Evolutionary conservation across 2,329 filamentous ascomycete species (phyloP).

Genomic region (Aspergillus ruber): DNA sequence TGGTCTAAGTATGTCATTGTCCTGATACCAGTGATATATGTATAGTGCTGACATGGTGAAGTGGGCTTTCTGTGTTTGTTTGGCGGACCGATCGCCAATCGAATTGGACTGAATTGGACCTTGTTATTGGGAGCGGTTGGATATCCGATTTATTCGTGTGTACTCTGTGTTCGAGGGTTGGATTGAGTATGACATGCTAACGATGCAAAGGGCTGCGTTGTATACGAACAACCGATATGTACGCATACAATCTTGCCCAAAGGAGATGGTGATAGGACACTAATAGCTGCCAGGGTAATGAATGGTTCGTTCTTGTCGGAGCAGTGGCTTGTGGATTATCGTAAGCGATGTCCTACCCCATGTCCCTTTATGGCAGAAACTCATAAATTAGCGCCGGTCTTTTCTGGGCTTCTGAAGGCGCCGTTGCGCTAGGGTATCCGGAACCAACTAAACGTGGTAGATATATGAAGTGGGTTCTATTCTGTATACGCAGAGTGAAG

Average conservation of each 20-base stretch:
- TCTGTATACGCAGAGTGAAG: too few species aligned
- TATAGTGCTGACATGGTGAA: neutral
- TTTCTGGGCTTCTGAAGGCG: conserved; percentile 48
- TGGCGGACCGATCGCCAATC: conserved; percentile 44
- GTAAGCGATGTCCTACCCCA: conserved; percentile 8
- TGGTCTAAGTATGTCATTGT: conserved; percentile 18
- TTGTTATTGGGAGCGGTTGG: conserved; percentile 39
- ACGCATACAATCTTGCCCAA: neutral
- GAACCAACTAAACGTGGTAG: conserved; percentile 42
- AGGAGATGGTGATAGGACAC: neutral
- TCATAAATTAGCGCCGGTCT: conserved; percentile 33
- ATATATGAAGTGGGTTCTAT: conserved; percentile 35
- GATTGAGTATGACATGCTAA: neutral
- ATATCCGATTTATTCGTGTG: conserved; percentile 42
- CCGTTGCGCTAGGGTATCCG: conserved; percentile 45
- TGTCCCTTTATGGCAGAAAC: too few species aligned
- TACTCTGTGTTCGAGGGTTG: neutral
- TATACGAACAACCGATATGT: conserved; percentile 37
- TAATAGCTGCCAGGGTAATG: conserved; percentile 35
- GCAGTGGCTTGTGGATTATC: conserved; percentile 44
- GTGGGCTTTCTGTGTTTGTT: conserved; percentile 42
- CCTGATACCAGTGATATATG: neutral
- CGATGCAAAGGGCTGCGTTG: conserved; percentile 31
- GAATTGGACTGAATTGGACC: conserved; percentile 44
- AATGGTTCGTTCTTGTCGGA: conserved; percentile 47